These are phyloP conservation scores for Cyclotella distinguenda DNA, from an alignment of 108 stramenopile species.

Conservation along the genomic window DNA sequence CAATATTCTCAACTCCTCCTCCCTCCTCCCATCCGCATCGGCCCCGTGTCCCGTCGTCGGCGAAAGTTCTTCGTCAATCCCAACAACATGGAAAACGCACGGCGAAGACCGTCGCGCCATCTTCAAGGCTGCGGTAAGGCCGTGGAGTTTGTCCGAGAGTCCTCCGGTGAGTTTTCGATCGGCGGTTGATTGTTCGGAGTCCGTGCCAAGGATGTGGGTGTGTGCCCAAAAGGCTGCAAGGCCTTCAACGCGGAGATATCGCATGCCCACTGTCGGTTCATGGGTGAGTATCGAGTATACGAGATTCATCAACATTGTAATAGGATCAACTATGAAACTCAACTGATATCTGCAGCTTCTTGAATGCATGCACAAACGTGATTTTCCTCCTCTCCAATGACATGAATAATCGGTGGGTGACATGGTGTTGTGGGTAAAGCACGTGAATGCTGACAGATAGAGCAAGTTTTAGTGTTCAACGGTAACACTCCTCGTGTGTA, in stretches of 20 bases:
- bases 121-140: constrained; percentile 61
- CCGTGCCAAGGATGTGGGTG: constrained; percentile 36
- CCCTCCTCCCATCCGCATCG: constrained; percentile 47
- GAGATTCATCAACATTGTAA: too few relatives aligned
- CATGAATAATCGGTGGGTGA: constrained; percentile 49
- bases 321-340: neutral
- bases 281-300: neutral
- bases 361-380: constrained; percentile 57
- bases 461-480: neutral
- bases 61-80: constrained; percentile 63
- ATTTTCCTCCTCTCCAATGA: constrained; percentile 58
- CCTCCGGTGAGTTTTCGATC: constrained; percentile 52
- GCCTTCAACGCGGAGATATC: constrained; percentile 59
- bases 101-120: constrained; percentile 54
- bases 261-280: constrained; percentile 54
- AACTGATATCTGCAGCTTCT: constrained; percentile 60
- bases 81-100: constrained; percentile 65
- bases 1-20: constrained; percentile 60
- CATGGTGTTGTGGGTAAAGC: neutral
- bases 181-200: constrained; percentile 15
- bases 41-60: constrained; percentile 48
- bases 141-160: constrained; percentile 64
- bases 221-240: constrained; percentile 65
- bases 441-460: constrained; percentile 1
- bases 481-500: constrained; percentile 19